Conservation (phyloP, 2,329 filamentous ascomycete species). For the Arthrinium phaeospermum region DNA sequence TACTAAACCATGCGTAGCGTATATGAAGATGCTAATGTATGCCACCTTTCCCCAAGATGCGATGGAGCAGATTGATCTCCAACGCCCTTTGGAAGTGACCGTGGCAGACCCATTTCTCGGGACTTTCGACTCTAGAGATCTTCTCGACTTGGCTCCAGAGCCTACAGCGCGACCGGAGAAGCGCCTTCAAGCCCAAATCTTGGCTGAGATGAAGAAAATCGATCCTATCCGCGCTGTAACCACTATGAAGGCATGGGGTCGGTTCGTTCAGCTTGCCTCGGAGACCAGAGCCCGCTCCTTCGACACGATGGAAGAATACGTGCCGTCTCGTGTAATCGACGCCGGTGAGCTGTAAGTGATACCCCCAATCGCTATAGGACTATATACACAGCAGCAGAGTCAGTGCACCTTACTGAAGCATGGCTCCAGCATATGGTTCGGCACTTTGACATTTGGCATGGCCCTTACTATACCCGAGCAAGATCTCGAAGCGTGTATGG, state of each 20-base stretch:
- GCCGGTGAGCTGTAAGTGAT: constrained; percentile 34
- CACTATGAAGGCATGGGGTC: constrained; percentile 34
- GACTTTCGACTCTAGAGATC: constrained; percentile 31
- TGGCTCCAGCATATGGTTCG: constrained; percentile 40
- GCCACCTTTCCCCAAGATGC: background rate
- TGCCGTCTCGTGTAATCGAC: constrained; percentile 34
- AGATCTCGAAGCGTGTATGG: constrained; percentile 38
- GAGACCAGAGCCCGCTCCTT: constrained; percentile 25
- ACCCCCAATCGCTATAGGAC: background rate
- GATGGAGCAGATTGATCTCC: background rate
- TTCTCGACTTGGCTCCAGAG: constrained; percentile 29
- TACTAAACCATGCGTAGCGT: background rate
- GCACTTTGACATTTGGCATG: constrained; percentile 43
- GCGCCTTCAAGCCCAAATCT: constrained; percentile 32
- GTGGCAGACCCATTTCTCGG: constrained; percentile 28
- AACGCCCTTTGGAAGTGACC: constrained; percentile 19
- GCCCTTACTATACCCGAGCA: constrained; percentile 43
- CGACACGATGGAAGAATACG: constrained; percentile 33
- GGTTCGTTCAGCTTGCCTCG: constrained; percentile 28
- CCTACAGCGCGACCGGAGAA: constrained; percentile 26
- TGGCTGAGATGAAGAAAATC: constrained; percentile 34
- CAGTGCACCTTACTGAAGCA: background rate
- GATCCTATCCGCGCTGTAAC: constrained; percentile 31
- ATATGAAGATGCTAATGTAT: background rate
- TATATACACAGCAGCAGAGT: background rate